phyloP scores from a whole-genome alignment of 164 flowering plant genomes.

The Berberis vulgaris region DNA sequence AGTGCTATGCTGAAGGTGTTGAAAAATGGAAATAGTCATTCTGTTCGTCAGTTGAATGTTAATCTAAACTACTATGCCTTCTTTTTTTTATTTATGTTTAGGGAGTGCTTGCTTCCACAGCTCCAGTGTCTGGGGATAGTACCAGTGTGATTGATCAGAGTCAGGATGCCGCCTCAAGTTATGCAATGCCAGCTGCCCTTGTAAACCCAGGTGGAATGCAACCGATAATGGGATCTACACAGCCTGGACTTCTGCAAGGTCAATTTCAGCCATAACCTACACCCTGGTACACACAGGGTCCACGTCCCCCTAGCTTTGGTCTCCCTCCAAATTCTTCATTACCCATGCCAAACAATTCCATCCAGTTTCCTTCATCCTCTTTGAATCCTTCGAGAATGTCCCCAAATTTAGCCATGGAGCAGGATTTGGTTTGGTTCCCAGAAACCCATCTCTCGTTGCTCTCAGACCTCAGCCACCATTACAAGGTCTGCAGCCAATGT shows the following conservation, averaged over 20 bases:
- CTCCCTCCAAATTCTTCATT: conserved; percentile 28
- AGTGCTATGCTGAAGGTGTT: conserved; percentile 19
- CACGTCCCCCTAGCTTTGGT: conserved; percentile 22
- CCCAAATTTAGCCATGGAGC: conserved; percentile 23
- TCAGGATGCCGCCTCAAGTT: conserved; percentile 19
- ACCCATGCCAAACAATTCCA: conserved; percentile 19
- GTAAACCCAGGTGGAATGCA: conserved; percentile 32
- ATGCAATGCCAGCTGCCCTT: conserved; percentile 13
- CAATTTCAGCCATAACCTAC: conserved; percentile 34
- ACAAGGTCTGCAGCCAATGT: conserved; percentile 29
- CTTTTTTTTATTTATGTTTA: conserved; percentile 34
- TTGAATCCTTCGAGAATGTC: conserved; percentile 30
- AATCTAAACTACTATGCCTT: background rate
- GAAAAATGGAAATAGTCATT: no score
- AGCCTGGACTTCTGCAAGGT: conserved; percentile 23
- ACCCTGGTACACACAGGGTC: conserved; percentile 37
- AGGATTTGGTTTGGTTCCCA: conserved; percentile 25
- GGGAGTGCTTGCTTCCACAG: conserved; percentile 21
- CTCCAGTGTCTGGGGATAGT: conserved; percentile 30
- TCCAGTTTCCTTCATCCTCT: conserved; percentile 19
- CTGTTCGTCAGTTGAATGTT: no score
- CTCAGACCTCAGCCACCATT: conserved; percentile 25
- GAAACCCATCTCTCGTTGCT: conserved; percentile 21
- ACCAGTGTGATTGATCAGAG: conserved; percentile 15
- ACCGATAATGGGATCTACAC: conserved; percentile 26